Percentiles rank a stretch among this genome's conserved stretches.
phyloP scores from a whole-genome alignment of 164 flowering plant genomes.

The Cinnamomum micranthum region DNA sequence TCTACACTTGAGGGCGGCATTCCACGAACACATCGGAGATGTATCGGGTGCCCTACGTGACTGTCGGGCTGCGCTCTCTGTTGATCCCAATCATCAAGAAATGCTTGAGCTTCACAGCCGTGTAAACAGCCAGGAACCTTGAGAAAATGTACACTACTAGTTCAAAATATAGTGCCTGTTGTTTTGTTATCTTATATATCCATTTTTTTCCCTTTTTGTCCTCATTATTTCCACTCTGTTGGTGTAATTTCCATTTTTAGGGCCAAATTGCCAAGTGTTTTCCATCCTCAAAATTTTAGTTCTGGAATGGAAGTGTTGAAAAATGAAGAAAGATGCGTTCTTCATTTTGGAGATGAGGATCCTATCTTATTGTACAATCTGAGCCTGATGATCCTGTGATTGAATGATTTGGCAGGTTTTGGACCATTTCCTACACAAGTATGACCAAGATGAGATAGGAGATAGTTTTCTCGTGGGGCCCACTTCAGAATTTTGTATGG shows the following conservation, averaged over 20 bases:
- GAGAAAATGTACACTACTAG: constrained; percentile 28
- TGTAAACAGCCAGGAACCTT: constrained; percentile 86
- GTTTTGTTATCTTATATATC: no score
- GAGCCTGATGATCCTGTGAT: no score
- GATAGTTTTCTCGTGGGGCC: no score
- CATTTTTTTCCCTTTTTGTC: not conserved
- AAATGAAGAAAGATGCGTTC: not conserved
- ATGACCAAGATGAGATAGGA: no score
- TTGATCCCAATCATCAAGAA: constrained; percentile 94
- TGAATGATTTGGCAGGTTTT: no score
- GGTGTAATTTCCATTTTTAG: constrained; percentile 11
- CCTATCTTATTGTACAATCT: no score
- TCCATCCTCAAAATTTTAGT: not conserved
- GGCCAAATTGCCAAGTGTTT: not conserved
- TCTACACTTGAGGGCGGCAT: constrained; percentile 88
- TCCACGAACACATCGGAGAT: constrained; percentile 86
- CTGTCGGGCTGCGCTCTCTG: constrained; percentile 93
- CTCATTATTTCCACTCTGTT: not conserved
- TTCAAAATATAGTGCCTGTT: not conserved
- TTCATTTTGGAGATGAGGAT: no score
- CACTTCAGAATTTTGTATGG: no score
- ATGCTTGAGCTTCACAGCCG: constrained; percentile 92
- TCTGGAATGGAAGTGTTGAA: not conserved
- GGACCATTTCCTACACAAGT: no score
- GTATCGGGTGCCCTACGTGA: constrained; percentile 75